Base-by-base conservation (phyloP, 2,329 filamentous ascomycete species). In the Fusarium sp. region DNA sequence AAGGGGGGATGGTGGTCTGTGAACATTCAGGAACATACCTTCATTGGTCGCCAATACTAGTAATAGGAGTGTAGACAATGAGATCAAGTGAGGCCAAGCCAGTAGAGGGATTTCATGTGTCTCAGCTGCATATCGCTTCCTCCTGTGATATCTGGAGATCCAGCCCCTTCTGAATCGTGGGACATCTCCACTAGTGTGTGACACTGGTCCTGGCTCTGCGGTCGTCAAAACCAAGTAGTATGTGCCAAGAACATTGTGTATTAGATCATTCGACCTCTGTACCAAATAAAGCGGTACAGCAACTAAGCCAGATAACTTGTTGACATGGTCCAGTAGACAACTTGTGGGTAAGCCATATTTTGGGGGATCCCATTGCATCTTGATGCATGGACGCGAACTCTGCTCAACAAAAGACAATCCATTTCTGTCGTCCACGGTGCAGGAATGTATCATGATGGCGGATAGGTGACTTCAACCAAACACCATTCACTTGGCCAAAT, bases 171-270 rank as follows among this genome's bases (percentile, higher is more conserved):
- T 14, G 33, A 15, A 60, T 2, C 36, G 16, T 6, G 36, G 6
- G 1, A 42, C 20, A 4, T 3, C 3, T 3, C n/a, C 10, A 18
- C 10, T 28, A 4, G 7, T 13, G 9, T 13, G 1, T n/a, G 13
- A n/a, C n/a, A n/a, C n/a, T n/a, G n/a, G n/a, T n/a, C n/a, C n/a
- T 39, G 22, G 15, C 22, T 39, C 38, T n/a, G 22, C 22, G 0
- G 5, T 6, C n/a, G 39, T 42, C 39, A 42, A 38, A 42, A 53
- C 8, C 7, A 53, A 30, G 6, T 41, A 54, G 18, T 42, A 5
- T 10, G 36, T 22, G 14, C 35, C 44, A 8, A 6, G 8, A 4
- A 18, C 10, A 2, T 26, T 16, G 15, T 24, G 13, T 5, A 15
- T 6, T 5, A 8, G 5, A 18, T 48, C 12, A 15, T 3, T 35